Base-by-base conservation (phyloP, 2,329 filamentous ascomycete species). In the Aphanocladium album region DNA sequence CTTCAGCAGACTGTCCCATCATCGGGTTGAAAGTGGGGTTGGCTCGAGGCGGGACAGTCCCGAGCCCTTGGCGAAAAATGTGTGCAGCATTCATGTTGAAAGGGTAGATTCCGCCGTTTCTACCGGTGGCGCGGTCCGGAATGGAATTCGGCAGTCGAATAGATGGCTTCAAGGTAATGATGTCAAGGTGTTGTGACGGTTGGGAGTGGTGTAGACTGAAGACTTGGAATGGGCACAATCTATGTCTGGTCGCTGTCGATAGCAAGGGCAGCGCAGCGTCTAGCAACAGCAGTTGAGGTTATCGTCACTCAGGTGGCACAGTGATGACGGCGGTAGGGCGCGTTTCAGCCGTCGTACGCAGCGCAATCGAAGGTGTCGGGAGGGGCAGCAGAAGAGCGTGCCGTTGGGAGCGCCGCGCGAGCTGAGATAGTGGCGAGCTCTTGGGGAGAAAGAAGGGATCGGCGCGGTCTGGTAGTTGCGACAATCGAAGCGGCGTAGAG, bases 1-100 rank as follows among this genome's bases (percentile, higher is more conserved):
- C 33, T 68, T 68, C 41, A 67, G 67, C 53, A 60, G 69, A 52
- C 70, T 69, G 30, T 73, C 69, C 50, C 70, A 68, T 57, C 68
- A 67, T 57, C 64, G 72, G 63, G 71, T 74, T 64, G 33, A 67
- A 67, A 21, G 66, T 64, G 41, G 71, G 71, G 70, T 67, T 68
- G 60, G 70, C 70, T 53, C 77, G 74, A 50, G 76, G 75, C 64
- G 72, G 74, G 62, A 77, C 74, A 53, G 75, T 72, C 60, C 76
- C 77, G 62, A 85, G 77, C 69, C 82, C 83, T 71, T 83, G 84
- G 66, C 82, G 82, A 68, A 86, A 85, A 68, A 86, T 77, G 69
- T 81, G 79, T 64, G 80, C 77, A 65, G 82, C 78, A 71, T 88
- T 83, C 85, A 88, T 88, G 16, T 25, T 39, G 35, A 2, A 14